Percentiles rank a stretch among this genome's conserved stretches.
These are phyloP conservation scores for Periconia sp. DNA, from an alignment of 2,329 filamentous ascomycete species.

Conservation along the genomic window DNA sequence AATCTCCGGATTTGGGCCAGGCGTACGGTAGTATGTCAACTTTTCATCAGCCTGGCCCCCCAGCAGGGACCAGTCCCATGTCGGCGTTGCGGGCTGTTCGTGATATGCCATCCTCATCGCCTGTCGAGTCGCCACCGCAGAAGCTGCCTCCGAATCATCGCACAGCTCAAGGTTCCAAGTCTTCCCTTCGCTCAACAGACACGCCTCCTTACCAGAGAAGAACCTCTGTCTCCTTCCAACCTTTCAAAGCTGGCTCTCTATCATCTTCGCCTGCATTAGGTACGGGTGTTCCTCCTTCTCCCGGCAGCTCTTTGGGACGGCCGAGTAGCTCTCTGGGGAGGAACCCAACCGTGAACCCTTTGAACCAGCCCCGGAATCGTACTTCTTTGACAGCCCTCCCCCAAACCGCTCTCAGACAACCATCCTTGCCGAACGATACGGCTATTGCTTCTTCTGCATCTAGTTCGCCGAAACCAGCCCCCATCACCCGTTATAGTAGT, in stretches of 20 bases:
- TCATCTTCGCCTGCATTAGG: slow-evolving; percentile 76
- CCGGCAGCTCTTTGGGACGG: slow-evolving; percentile 50
- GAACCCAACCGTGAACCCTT: slow-evolving; percentile 22
- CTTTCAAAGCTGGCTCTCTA: slow-evolving; percentile 95
- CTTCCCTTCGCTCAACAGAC: slow-evolving; percentile 55
- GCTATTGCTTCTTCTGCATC: slow-evolving; percentile 66
- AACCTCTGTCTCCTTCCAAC: slow-evolving; percentile 86
- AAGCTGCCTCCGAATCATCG: slow-evolving; percentile 51
- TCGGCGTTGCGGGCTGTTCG: slow-evolving; percentile 75
- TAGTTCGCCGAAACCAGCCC: slow-evolving; percentile 76
- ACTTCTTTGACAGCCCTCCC: slow-evolving; percentile 75
- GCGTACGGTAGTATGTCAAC: slow-evolving; percentile 89
- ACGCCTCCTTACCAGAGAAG: slow-evolving; percentile 60
- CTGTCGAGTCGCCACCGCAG: slow-evolving; percentile 54
- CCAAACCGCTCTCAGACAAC: slow-evolving; percentile 70
- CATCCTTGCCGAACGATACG: slow-evolving; percentile 63
- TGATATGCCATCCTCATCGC: slow-evolving; percentile 55
- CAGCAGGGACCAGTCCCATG: slow-evolving; percentile 80
- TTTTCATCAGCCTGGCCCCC: slow-evolving; percentile 76
- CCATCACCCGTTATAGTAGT: slow-evolving; percentile 85
- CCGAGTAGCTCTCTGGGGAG: slow-evolving; percentile 22
- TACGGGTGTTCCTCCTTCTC: slow-evolving; percentile 56
- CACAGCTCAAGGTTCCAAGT: slow-evolving; percentile 51
- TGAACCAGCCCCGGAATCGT: slow-evolving; percentile 63
- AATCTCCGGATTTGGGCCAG: slow-evolving; percentile 66